A percentile compares a stretch with the other conserved stretches of the same genome.
Conservation (phyloP, 768 basidiomycete species). For the Mrakia frigida region DNA sequence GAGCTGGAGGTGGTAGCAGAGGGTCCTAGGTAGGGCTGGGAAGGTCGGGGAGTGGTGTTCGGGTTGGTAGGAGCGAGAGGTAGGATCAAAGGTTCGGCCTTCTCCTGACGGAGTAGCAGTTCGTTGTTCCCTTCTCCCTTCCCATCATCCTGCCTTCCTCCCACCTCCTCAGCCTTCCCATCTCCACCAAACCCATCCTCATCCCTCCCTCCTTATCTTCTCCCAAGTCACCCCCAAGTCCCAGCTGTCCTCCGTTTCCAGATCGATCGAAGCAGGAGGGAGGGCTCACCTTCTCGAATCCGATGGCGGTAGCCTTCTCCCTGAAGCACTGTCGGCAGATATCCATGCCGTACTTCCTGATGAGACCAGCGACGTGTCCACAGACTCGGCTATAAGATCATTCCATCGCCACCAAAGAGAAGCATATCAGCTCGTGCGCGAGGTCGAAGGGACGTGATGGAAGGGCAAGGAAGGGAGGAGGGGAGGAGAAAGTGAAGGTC, state of each 20-base stretch:
- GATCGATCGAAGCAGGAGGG: too few relatives aligned
- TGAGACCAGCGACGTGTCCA: conserved; percentile 40
- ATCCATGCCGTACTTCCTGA: conserved; percentile 42
- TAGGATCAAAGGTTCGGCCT: conserved; percentile 13
- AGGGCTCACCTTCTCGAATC: conserved; percentile 37
- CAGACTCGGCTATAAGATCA: conserved; percentile 37
- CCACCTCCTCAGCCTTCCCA: not conserved
- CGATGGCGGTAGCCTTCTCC: conserved; percentile 39
- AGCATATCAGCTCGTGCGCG: not conserved
- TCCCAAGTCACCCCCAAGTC: not conserved
- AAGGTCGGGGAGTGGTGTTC: too few relatives aligned
- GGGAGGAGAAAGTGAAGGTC: conserved; percentile 19
- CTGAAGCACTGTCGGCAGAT: conserved; percentile 43
- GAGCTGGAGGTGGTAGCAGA: not conserved
- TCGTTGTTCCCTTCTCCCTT: not conserved
- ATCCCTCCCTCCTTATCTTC: not conserved
- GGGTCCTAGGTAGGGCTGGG: not conserved
- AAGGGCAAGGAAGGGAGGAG: not conserved
- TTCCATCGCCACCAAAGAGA: not conserved
- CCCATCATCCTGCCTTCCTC: not conserved
- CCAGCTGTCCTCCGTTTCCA: too few relatives aligned
- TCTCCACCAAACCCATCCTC: not conserved
- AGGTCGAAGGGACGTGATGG: not conserved
- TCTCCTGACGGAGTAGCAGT: not conserved
- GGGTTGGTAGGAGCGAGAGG: not conserved